Evolutionary conservation across 257 asterid species (phyloP).

Genomic region (Euphrasia confusa): DNA sequence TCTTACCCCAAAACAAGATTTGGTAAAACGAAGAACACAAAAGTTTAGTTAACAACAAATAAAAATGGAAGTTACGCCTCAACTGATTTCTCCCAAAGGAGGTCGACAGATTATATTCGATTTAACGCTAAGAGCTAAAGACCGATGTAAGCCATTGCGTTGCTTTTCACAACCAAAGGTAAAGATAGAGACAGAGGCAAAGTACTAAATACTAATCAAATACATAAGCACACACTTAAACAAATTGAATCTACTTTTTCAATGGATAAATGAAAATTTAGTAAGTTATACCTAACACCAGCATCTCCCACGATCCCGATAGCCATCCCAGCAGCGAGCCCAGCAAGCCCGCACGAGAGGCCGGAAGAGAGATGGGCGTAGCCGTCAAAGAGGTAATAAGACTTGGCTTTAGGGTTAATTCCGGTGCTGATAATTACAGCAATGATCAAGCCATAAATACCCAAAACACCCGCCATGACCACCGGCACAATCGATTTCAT

Average conservation of each 20-base stretch:
- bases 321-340: constrained; percentile 92
- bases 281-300: constrained; percentile 65
- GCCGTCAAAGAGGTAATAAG: constrained; percentile 78
- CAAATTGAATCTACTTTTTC: no score
- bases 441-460: constrained; percentile 79
- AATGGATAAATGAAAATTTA: no score
- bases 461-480: constrained; percentile 96
- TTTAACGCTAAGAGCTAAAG: no score
- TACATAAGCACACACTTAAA: background rate
- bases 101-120: no score
- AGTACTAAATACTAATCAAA: no score
- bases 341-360: constrained; percentile 82
- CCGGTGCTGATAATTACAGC: constrained; percentile 90
- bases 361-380: constrained; percentile 89
- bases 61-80: background rate
- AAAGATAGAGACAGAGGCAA: no score
- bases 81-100: background rate
- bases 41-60: background rate
- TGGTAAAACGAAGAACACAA: background rate
- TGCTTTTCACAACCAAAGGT: no score
- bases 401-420: constrained; percentile 78
- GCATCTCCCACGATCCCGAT: constrained; percentile 90
- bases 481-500: constrained; percentile 91
- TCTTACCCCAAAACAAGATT: background rate
- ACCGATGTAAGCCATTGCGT: no score